Conservation (phyloP, 2,329 filamentous ascomycete genomes). For the Trichoderma cornu-damae region DNA sequence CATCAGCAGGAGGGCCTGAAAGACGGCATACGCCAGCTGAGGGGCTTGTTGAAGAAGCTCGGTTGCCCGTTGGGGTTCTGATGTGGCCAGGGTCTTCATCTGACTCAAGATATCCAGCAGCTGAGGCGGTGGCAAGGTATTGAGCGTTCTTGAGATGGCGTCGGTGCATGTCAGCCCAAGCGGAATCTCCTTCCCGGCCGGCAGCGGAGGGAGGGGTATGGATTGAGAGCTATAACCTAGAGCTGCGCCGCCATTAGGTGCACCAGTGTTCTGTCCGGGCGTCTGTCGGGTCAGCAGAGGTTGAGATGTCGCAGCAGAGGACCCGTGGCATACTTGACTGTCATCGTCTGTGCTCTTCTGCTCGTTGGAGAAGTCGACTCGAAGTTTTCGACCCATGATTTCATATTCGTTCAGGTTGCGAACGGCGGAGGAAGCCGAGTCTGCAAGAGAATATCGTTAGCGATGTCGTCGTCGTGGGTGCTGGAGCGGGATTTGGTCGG, state of each 20-base stretch:
- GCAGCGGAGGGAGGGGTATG: slow-evolving; percentile 69
- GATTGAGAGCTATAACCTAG: slow-evolving; percentile 33
- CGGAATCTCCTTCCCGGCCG: slow-evolving; percentile 76
- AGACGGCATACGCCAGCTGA: slow-evolving; percentile 89
- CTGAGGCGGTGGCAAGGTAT: slow-evolving; percentile 78
- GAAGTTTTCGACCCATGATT: slow-evolving; percentile 87
- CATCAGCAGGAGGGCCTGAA: slow-evolving; percentile 89
- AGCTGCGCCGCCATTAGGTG: slow-evolving; percentile 33
- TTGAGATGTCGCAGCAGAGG: not conserved
- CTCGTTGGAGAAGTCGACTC: slow-evolving; percentile 95
- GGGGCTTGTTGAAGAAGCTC: slow-evolving; percentile 84
- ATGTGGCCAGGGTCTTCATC: slow-evolving; percentile 84
- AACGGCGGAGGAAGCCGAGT: slow-evolving; percentile 84
- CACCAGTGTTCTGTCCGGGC: slow-evolving; percentile 25
- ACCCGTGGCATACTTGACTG: slow-evolving; percentile 21
- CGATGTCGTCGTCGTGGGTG: not conserved
- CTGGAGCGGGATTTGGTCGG: slow-evolving; percentile 24
- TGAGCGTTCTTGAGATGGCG: slow-evolving; percentile 85
- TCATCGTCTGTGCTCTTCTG: slow-evolving; percentile 65
- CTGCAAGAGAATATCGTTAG: slow-evolving; percentile 33
- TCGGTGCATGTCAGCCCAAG: slow-evolving; percentile 80
- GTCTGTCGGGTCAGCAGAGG: slow-evolving; percentile 17
- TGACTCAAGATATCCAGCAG: slow-evolving; percentile 89
- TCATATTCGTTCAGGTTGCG: slow-evolving; percentile 94
- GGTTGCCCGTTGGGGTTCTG: slow-evolving; percentile 75